A percentile compares a stretch with the other conserved stretches of the same genome.
Conservation (phyloP, 192 early-diverging fungal species). For the Entrophospora sp. region DNA sequence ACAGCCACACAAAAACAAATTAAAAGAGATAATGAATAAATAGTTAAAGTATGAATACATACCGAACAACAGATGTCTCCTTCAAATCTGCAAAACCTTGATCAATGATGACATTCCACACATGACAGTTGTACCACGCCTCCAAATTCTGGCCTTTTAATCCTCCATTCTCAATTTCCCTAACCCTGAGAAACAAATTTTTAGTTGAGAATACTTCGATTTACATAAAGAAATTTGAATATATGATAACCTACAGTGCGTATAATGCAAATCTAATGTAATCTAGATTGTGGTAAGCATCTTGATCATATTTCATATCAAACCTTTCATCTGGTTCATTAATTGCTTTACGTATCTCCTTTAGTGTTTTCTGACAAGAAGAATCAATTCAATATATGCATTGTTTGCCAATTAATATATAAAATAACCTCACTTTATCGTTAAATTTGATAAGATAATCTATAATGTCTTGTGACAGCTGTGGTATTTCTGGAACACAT, state of each 20-base stretch:
- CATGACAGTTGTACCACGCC: slow-evolving; percentile 18
- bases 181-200: slow-evolving; percentile 5
- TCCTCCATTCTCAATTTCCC: slow-evolving; percentile 13
- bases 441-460: no score
- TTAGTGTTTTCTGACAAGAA: neutral
- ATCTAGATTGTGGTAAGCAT: neutral
- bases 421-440: no score
- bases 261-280: neutral
- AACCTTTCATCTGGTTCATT: neutral
- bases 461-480: no score
- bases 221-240: no score
- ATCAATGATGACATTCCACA: slow-evolving; percentile 18
- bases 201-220: no score
- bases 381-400: neutral
- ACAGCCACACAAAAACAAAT: neutral
- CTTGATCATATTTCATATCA: neutral
- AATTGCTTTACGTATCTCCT: neutral
- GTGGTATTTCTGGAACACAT: no score
- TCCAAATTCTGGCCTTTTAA: slow-evolving; percentile 7
- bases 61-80: slow-evolving; percentile 13
- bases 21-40: neutral
- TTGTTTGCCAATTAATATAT: neutral
- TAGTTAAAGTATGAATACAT: neutral
- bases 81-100: slow-evolving; percentile 16
- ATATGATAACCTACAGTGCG: neutral